phyloP scores from a whole-genome alignment of 306 rosid species.

The Lablab purpureus region DNA sequence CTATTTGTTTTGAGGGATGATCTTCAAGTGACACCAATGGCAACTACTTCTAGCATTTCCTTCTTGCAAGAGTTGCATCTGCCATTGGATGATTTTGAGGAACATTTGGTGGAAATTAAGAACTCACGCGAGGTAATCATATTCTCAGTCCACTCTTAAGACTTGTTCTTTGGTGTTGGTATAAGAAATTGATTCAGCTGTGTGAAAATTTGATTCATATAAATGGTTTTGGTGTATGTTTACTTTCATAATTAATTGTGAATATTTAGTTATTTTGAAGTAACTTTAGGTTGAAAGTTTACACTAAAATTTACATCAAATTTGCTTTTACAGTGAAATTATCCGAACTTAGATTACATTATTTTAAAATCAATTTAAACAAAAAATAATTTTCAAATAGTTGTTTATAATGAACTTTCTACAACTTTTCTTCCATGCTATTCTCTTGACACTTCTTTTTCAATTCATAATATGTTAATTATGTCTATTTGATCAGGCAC shows the following conservation, averaged over 20 bases:
- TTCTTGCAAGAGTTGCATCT: not conserved
- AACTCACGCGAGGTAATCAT: not conserved
- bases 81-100: conserved; percentile 25
- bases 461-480: not conserved
- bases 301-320: not conserved
- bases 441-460: too few species aligned
- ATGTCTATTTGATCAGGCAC: conserved; percentile 1
- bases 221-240: not conserved
- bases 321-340: not conserved
- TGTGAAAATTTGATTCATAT: not conserved
- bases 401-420: too few species aligned
- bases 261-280: too few species aligned
- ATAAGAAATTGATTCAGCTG: not conserved
- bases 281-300: too few species aligned
- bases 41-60: conserved; percentile 17
- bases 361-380: too few species aligned
- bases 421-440: not conserved
- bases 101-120: not conserved
- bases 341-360: too few species aligned
- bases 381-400: too few species aligned
- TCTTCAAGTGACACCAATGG: not conserved
- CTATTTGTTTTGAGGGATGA: not conserved
- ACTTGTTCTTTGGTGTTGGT: not conserved
- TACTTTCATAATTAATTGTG: too few species aligned
- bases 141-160: not conserved